Percentiles rank a stretch among this genome's conserved stretches.
Conservation (phyloP, 2,329 filamentous ascomycete species). For the Ophiosphaerella herpotricha region DNA sequence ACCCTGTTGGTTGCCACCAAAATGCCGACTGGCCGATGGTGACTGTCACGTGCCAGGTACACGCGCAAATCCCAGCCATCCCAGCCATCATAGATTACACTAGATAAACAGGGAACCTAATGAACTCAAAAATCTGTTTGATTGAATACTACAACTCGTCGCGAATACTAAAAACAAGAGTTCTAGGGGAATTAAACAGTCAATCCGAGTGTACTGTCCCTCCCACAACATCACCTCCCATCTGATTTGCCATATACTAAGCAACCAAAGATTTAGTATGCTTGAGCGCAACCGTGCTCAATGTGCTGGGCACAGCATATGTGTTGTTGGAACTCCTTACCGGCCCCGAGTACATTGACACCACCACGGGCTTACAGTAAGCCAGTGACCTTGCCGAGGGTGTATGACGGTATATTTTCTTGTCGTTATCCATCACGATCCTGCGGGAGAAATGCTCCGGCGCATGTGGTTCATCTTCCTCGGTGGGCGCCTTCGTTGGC, state of each 20-base stretch:
- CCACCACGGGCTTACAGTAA: slow-evolving; percentile 10
- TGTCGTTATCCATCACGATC: not conserved
- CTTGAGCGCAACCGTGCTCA: slow-evolving; percentile 8
- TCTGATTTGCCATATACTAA: too few relatives aligned
- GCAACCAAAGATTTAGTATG: not conserved
- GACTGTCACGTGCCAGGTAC: not conserved
- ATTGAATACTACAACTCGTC: not conserved
- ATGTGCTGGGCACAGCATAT: not conserved
- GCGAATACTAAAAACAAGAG: not conserved
- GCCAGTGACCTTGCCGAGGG: not conserved
- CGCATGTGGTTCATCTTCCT: not conserved
- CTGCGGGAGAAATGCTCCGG: not conserved
- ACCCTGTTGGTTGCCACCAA: not conserved
- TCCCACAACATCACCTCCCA: too few relatives aligned
- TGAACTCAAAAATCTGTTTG: not conserved
- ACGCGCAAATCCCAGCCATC: too few relatives aligned
- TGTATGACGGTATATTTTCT: not conserved
- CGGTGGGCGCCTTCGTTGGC: not conserved
- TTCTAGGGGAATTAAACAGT: not conserved
- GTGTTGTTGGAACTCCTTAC: not conserved
- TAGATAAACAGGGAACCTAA: too few relatives aligned
- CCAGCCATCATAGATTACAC: not conserved
- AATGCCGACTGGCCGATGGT: slow-evolving; percentile 2
- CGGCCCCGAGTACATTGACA: slow-evolving; percentile 4
- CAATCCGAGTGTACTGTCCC: too few relatives aligned